Conservation (phyloP, 371 early-diverging fungal species). For the Saksenaea oblongispora region DNA sequence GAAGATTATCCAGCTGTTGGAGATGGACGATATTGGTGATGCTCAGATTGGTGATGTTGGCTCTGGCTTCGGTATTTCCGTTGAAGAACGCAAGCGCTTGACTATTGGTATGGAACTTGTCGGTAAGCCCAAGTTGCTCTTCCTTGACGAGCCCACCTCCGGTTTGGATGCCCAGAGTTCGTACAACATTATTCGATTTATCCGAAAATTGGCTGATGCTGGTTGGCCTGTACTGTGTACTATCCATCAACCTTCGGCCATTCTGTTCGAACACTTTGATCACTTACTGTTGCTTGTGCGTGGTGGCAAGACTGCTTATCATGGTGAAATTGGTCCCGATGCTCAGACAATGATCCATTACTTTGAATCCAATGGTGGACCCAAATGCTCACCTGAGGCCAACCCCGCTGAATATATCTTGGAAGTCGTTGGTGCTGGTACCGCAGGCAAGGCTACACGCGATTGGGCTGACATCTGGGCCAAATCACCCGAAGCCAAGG, state of each 20-base stretch:
- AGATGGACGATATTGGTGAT: conserved; percentile 58
- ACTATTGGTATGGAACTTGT: conserved; percentile 73
- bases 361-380: conserved; percentile 63
- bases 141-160: conserved; percentile 87
- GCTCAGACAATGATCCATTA: conserved; percentile 54
- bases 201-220: conserved; percentile 59
- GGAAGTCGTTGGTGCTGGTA: conserved; percentile 53
- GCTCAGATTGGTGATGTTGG: conserved; percentile 52
- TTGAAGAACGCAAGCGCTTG: conserved; percentile 68
- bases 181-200: conserved; percentile 64
- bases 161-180: conserved; percentile 69
- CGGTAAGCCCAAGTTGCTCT: conserved; percentile 69
- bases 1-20: conserved; percentile 59
- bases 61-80: conserved; percentile 50
- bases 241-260: conserved; percentile 70
- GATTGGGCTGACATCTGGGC: conserved; percentile 63
- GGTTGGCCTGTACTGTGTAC: conserved; percentile 65
- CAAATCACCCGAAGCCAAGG: conserved; percentile 32
- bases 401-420: conserved; percentile 78
- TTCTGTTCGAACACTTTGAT: conserved; percentile 67
- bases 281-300: conserved; percentile 66
- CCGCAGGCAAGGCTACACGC: conserved; percentile 41
- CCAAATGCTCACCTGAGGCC: conserved; percentile 48
- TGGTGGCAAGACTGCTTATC: conserved; percentile 62
- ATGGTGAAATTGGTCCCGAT: conserved; percentile 62